Percentiles rank a stretch among this genome's conserved stretches.
Conservation (phyloP, 2,329 filamentous ascomycete species). For the Rhynchosporium secalis region DNA sequence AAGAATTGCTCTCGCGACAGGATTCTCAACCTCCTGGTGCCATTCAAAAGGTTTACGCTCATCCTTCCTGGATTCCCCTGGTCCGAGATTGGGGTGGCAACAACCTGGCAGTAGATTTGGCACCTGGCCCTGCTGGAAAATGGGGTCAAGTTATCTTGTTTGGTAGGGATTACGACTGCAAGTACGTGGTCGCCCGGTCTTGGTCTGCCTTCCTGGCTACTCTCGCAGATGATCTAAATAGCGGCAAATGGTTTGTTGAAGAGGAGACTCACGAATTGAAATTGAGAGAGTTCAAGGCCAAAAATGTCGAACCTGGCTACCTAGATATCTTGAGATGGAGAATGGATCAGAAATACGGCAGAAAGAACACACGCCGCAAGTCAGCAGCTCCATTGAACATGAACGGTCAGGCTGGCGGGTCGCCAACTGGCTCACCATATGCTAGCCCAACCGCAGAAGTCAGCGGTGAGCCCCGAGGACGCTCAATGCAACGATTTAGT, state of each 20-base stretch:
- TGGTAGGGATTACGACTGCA: constrained; percentile 96
- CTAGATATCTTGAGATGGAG: constrained; percentile 95
- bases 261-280: constrained; percentile 92
- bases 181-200: constrained; percentile 91
- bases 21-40: constrained; percentile 84
- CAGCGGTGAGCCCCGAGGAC: constrained; percentile 62
- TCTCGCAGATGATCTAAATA: constrained; percentile 86
- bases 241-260: constrained; percentile 87
- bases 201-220: constrained; percentile 86
- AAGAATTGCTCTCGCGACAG: constrained; percentile 81
- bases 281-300: constrained; percentile 84
- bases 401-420: constrained; percentile 42
- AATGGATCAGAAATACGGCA: constrained; percentile 90
- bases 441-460: constrained; percentile 62
- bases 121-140: constrained; percentile 82
- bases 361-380: constrained; percentile 50
- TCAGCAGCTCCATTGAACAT: constrained; percentile 44
- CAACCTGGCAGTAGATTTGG: constrained; percentile 90
- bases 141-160: constrained; percentile 98
- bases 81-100: constrained; percentile 99
- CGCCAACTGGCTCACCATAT: constrained; percentile 61
- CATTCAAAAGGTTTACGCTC: constrained; percentile 89
- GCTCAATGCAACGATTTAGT: constrained; percentile 69
- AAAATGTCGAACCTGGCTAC: constrained; percentile 87
- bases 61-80: constrained; percentile 92